Evolutionary conservation across 164 flowering plant species (phyloP), one percentile per base, ranked within the genome.

Genomic region (Cinnamomum chago): DNA sequence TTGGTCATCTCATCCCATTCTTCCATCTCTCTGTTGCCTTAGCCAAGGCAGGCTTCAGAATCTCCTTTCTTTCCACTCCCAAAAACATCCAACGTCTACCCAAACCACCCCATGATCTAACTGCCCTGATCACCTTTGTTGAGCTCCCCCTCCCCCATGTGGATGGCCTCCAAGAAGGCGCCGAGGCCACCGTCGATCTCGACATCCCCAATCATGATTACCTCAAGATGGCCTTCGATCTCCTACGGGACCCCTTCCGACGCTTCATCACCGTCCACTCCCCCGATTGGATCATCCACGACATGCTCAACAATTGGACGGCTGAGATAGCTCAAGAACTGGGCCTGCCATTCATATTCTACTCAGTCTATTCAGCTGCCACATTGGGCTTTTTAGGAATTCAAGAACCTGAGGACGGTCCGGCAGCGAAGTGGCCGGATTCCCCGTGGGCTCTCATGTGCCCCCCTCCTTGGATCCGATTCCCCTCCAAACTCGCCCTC

Each of bases 391-490:
- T 81, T 58, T 1, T 72, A 2, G 79, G 78, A 3, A 24, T 24
- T 24, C 25, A 0, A 24, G 25, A 24, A 24, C 25, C 25, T 1
- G 25, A 24, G 25, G 25, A 24, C 25, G 25, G 25, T 24, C 25
- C 1, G 11, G 14, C 20, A 33, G 47, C 9, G n/a, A 27, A 62
- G 3, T 2, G 17, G 10, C 72, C 84, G n/a, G 33, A 66, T 1
- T 58, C 50, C 3, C 79, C 78, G 0, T 84, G n/a, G n/a, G n/a
- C n/a, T n/a, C n/a, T n/a, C n/a, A n/a, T n/a, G 12, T 70, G 55
- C 2, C 72, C 78, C 0, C 86, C 87, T 2, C 68, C 74, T 30
- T 88, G 88, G 89, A 65, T 84, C n/a, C 74, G 83, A 0, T 85
- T 85, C 62, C 73, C 78, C 0, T 62, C 86, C 0, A 76, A 70